Percentiles rank a stretch among this genome's conserved stretches.
These are phyloP conservation scores for Rhizopogon rudus DNA, from an alignment of 768 basidiomycete genomes.

Conservation along the genomic window DNA sequence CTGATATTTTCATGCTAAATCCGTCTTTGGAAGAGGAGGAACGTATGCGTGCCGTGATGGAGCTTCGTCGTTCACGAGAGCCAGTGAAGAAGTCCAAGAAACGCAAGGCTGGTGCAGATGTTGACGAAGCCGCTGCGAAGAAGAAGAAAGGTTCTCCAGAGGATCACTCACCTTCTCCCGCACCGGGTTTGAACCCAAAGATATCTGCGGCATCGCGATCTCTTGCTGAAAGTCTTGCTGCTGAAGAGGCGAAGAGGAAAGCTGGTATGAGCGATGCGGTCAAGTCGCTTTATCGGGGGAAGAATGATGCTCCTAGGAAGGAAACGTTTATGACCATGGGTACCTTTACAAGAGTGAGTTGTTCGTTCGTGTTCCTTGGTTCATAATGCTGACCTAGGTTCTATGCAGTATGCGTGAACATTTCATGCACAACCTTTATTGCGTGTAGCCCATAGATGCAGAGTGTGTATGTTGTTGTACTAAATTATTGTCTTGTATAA, in stretches of 20 bases:
- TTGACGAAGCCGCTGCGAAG: conserved; percentile 35
- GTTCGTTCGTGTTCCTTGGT: background rate
- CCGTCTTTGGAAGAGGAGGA: conserved; percentile 64
- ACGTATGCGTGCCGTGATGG: conserved; percentile 52
- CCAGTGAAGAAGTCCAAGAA: conserved; percentile 50
- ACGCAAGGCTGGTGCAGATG: conserved; percentile 49
- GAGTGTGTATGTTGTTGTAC: background rate
- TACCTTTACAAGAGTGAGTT: conserved; percentile 84
- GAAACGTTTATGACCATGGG: conserved; percentile 91
- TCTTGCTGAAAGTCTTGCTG: conserved; percentile 66
- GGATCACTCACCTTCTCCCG: conserved; percentile 17
- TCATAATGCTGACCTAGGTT: background rate
- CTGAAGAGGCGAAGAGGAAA: conserved; percentile 81
- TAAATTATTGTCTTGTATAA: background rate
- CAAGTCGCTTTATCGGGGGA: conserved; percentile 64
- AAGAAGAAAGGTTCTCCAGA: conserved; percentile 25
- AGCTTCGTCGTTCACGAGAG: conserved; percentile 50
- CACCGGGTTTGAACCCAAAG: conserved; percentile 37
- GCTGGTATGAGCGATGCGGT: conserved; percentile 83
- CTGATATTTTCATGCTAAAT: conserved; percentile 63
- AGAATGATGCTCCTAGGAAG: conserved; percentile 55
- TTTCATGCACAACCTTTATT: background rate
- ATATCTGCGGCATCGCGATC: conserved; percentile 58
- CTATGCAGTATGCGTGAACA: conserved; percentile 6
- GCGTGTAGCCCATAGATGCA: background rate